Evolutionary conservation across 352 stramenopile genomes (phyloP), one percentile per base, ranked within the genome.

Genomic region (Pythium dissimile): DNA sequence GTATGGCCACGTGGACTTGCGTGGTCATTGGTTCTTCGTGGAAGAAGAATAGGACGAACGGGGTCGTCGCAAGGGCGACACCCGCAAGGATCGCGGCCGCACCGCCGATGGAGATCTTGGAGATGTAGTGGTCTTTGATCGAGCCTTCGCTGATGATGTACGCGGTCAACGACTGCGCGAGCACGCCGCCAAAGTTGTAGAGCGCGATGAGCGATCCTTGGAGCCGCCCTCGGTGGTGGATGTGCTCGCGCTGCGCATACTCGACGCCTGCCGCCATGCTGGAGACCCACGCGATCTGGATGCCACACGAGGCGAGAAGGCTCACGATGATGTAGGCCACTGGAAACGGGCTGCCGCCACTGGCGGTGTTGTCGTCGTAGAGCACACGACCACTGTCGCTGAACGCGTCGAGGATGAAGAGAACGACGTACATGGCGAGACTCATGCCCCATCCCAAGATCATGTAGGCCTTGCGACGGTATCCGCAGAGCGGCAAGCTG

Each of bases 401-500:
- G 34, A 57, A 63, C 1, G 35, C 38, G 48, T 64, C 47, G 39
- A 64, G 47, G 28, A 39, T 49, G 15, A 59, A 37, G 47, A 64
- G 45, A 2, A 45, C 28, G 42, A 61, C 32, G 32, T 54, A 62
- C 49, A 69, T 65, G 34, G 53, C 27, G 30, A 55, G 28, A 10
- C 42, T 58, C 3, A 71, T 13, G n/a, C 38, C 20, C 62, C 62
- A 75, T 30, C 86, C 86, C 10, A 82, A 34, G 12, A 88, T 64
- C 63, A 94, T 91, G 64, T 95, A 95, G 20, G 82, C 61, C 65
- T 90, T 92, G 31, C 84, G 70, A n/a, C 73, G 84, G 54, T 73
- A 83, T 18, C 84, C 79, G 26, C 59, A 67, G 35, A 95, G 73
- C 7, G 86, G 78, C 32, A 73, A 71, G 21, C 67, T 74, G 57